phyloP scores from a whole-genome alignment of 176 grass and related monocot species.

The Eremochloa ophiuroides region DNA sequence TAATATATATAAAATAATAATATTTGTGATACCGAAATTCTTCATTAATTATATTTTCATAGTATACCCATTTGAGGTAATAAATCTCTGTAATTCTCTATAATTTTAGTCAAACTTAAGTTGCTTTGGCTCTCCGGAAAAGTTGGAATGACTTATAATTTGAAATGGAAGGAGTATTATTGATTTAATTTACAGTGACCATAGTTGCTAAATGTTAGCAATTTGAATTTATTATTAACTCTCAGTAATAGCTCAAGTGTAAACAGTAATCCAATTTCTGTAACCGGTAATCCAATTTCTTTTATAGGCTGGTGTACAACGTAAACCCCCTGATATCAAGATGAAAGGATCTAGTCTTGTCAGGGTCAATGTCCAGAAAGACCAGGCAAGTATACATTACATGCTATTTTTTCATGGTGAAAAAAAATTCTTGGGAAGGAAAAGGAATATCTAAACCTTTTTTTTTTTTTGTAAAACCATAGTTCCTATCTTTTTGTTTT shows the following conservation, averaged over 20 bases:
- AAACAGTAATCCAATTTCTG: constrained; percentile 6
- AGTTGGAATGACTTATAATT: too few relatives aligned
- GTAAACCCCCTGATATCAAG: constrained; percentile 74
- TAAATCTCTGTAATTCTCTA: too few relatives aligned
- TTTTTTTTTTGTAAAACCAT: neutral
- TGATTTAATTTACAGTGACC: constrained; percentile 2
- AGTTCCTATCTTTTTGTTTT: neutral
- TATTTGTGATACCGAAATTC: too few relatives aligned
- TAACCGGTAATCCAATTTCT: too few relatives aligned
- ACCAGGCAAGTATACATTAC: constrained; percentile 56
- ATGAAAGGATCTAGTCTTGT: constrained; percentile 80
- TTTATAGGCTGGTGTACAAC: constrained; percentile 75
- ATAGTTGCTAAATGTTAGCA: constrained; percentile 1
- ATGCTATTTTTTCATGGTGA: neutral
- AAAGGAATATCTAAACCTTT: neutral
- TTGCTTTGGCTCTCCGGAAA: too few relatives aligned
- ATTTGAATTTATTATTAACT: constrained; percentile 4
- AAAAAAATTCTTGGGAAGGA: constrained; percentile 22
- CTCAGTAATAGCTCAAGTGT: constrained; percentile 20
- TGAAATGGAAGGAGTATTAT: too few relatives aligned
- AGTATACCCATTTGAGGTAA: too few relatives aligned
- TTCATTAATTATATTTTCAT: too few relatives aligned
- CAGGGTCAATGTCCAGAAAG: constrained; percentile 74
- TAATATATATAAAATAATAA: too few relatives aligned
- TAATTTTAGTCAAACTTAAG: too few relatives aligned